Percentiles rank a stretch among this genome's conserved stretches.
phyloP scores from a whole-genome alignment of 1,284 basidiomycete species.

The Neonothopanus nambi region DNA sequence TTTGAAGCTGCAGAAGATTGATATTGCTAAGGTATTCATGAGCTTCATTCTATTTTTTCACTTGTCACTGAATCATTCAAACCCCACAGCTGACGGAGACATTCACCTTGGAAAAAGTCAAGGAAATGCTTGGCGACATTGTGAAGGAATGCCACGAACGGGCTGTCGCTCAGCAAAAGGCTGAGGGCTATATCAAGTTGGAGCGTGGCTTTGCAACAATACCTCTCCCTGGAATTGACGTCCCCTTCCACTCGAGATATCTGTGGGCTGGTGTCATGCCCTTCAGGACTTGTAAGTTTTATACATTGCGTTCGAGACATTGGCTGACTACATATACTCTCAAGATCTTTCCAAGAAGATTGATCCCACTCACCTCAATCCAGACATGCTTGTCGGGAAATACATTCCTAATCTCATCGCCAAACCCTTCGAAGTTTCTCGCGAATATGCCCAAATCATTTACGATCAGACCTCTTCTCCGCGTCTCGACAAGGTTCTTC shows the following conservation, averaged over 20 bases:
- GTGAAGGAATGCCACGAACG: slow-evolving; percentile 81
- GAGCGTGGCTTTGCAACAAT: slow-evolving; percentile 97
- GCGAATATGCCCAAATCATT: slow-evolving; percentile 91
- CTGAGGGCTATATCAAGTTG: slow-evolving; percentile 89
- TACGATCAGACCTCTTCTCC: slow-evolving; percentile 95
- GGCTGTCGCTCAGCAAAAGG: slow-evolving; percentile 78
- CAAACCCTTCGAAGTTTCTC: slow-evolving; percentile 89
- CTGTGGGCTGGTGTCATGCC: slow-evolving; percentile 98
- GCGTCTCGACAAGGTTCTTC: slow-evolving; percentile 89
- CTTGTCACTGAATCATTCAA: slow-evolving; percentile 11
- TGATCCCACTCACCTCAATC: slow-evolving; percentile 86
- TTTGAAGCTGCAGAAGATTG: slow-evolving; percentile 95
- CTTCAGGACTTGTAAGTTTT: slow-evolving; percentile 82
- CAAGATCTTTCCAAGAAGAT: slow-evolving; percentile 97
- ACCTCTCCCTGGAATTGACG: slow-evolving; percentile 95
- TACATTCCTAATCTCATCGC: slow-evolving; percentile 98
- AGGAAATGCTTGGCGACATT: slow-evolving; percentile 90
- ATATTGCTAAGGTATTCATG: slow-evolving; percentile 82
- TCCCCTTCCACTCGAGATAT: slow-evolving; percentile 98
- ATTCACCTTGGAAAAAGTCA: slow-evolving; percentile 85
- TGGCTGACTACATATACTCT: slow-evolving; percentile 4
- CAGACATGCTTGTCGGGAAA: slow-evolving; percentile 88
- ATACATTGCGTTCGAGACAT: no score
- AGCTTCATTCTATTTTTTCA: neutral
- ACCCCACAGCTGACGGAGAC: slow-evolving; percentile 74